Base-by-base conservation (phyloP, 305 asterid species). In the Fraxinus sp. region DNA sequence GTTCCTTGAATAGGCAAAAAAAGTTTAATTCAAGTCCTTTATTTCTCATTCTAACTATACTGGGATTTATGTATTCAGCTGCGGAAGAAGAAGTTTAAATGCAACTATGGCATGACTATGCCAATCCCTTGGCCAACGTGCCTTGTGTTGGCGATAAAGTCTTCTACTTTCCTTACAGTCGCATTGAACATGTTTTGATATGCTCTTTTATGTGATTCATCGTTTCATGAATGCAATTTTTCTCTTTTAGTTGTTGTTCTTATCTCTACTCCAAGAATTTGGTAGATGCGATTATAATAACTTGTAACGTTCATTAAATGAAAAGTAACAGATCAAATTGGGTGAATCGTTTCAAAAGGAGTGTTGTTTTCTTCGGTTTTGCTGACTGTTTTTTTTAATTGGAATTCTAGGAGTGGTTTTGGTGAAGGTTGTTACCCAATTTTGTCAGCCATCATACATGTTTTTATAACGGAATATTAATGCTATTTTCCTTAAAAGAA, bases 101-200 rank as follows among this genome's bases (percentile, higher is more conserved):
- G 32, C 32, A 85, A 79, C 83, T 82, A 35, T 82, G 88, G 85
- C 86, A 7, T 1, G 44, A 49, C 22, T 85, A 81, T 85, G 88
- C 88, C 39, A 85, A 85, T 79, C 88, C 84, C 59, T 80, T 85
- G 55, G 86, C 79, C 14, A 73, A 82, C 1, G 55, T 82, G 7
- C 88, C 86, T 22, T 46, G 46, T 1, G 73, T 46, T 10, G 83
- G 81, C 44, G 74, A 68, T 39, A 77, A 72, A 1, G 85, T 85
- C n/a, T 84, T 74, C 59, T 85, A 85, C 84, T 85, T 85, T 85
- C 88, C 84, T 79, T 83, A 82, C 77, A 85, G 86, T 24, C 86
- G 79, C 74, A 82, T 81, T 73, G 85, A 85, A 35, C 88, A 85
- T 83, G 85, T 80, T 36, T 49, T 66, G 10, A 32, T 70, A 26